Percentiles rank a stretch among this genome's conserved stretches.
Evolutionary conservation across 306 rosid species (phyloP).

Genomic region (Macrotyloma uniflorum): DNA sequence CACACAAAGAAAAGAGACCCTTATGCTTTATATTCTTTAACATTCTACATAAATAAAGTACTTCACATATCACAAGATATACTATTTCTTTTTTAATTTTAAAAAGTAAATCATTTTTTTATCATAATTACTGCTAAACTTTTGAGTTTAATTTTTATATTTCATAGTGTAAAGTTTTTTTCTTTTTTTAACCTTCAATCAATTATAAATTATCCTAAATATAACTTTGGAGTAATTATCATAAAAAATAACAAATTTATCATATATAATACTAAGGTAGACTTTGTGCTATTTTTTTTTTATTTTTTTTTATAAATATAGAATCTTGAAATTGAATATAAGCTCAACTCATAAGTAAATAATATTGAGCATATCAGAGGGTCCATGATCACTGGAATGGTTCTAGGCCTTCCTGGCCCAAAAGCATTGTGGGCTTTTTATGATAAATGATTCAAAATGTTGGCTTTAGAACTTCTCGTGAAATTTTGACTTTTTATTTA

Average conservation of each 20-base stretch:
- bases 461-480: too few relatives aligned
- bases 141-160: neutral
- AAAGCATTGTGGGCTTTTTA: neutral
- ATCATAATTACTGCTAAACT: neutral
- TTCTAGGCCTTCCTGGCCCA: neutral
- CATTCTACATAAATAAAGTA: conserved; percentile 15
- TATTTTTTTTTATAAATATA: too few relatives aligned
- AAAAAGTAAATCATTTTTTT: neutral
- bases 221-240: neutral
- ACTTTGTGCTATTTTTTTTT: too few relatives aligned
- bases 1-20: conserved; percentile 17
- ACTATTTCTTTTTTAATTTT: neutral
- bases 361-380: neutral
- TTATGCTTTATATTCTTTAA: conserved; percentile 29
- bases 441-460: too few relatives aligned
- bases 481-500: too few relatives aligned
- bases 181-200: too few relatives aligned
- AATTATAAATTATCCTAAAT: neutral
- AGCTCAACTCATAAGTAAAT: neutral
- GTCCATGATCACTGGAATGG: neutral
- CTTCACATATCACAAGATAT: conserved; percentile 15
- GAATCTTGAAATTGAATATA: neutral
- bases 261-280: neutral
- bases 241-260: neutral
- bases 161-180: neutral